Evolutionary conservation across 2,329 filamentous ascomycete species (phyloP).

Genomic region (Monosporascus ibericus): DNA sequence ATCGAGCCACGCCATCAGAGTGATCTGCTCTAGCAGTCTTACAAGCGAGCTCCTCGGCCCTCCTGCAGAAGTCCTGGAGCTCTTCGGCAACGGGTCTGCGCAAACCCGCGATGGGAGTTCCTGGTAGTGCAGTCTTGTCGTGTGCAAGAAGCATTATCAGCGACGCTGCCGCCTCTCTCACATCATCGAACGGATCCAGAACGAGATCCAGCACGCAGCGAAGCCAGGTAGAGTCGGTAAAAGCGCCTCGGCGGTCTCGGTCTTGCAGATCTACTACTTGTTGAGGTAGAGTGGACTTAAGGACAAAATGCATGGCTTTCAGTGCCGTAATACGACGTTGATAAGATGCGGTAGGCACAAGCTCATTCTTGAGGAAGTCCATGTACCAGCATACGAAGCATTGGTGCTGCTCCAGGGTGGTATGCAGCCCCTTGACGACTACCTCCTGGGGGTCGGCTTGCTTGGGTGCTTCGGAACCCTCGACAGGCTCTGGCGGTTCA

Average conservation of each 20-base stretch:
- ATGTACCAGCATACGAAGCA: conserved; percentile 72
- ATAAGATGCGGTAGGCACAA: conserved; percentile 79
- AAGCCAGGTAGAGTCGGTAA: conserved; percentile 44
- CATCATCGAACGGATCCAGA: conserved; percentile 89
- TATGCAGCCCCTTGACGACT: conserved; percentile 17
- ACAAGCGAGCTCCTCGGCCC: conserved; percentile 54
- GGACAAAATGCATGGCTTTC: conserved; percentile 61
- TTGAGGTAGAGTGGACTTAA: conserved; percentile 41
- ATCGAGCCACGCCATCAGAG: conserved; percentile 80
- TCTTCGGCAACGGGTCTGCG: conserved; percentile 21
- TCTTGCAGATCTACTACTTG: conserved; percentile 41
- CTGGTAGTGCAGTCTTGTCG: conserved; percentile 21
- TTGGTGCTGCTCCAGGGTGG: conserved; percentile 44
- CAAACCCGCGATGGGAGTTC: conserved; percentile 4
- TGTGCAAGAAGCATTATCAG: conserved; percentile 46
- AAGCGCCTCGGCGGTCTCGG: conserved; percentile 31
- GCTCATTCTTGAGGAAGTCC: conserved; percentile 63
- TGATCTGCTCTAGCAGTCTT: conserved; percentile 81
- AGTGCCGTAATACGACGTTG: conserved; percentile 81
- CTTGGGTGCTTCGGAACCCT: conserved; percentile 4
- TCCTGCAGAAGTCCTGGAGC: conserved; percentile 41
- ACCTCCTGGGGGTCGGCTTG: conserved; percentile 5
- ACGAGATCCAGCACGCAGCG: conserved; percentile 70
- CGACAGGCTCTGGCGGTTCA: not conserved
- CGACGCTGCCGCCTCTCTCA: conserved; percentile 54